phyloP scores from a whole-genome alignment of 345 rosid species.

The Diplotaxis tenuifolia region DNA sequence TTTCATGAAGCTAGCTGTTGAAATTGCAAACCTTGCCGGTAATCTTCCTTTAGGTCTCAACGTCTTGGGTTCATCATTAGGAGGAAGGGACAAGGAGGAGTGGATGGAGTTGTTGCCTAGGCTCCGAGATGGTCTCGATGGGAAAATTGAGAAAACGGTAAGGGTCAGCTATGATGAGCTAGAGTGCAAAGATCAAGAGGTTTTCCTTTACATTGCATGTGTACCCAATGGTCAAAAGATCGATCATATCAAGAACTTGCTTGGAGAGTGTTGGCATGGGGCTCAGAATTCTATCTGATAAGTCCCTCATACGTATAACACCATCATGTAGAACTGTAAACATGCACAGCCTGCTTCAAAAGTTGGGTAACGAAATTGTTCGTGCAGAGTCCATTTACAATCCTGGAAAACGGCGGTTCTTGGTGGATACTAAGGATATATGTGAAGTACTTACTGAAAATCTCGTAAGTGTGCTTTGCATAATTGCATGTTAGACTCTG shows the following conservation, averaged over 20 bases:
- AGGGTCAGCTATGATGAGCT: background rate
- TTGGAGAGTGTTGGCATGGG: background rate
- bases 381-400: conserved; percentile 14
- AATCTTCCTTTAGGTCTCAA: background rate
- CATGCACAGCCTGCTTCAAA: conserved; percentile 35
- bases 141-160: background rate
- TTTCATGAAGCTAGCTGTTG: background rate
- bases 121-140: background rate
- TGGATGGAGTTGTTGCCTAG: conserved; percentile 7
- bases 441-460: background rate
- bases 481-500: background rate
- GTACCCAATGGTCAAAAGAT: background rate
- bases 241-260: background rate
- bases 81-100: background rate
- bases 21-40: background rate
- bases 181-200: background rate
- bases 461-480: background rate
- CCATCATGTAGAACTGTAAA: background rate
- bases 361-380: conserved; percentile 31
- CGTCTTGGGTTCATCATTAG: background rate
- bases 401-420: conserved; percentile 23
- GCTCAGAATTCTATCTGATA: conserved; percentile 7
- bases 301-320: conserved; percentile 24
- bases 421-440: conserved; percentile 18
- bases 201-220: conserved; percentile 5